Evolutionary conservation across 495 filamentous ascomycete species (phyloP).

Genomic region (Physcia stellaris): DNA sequence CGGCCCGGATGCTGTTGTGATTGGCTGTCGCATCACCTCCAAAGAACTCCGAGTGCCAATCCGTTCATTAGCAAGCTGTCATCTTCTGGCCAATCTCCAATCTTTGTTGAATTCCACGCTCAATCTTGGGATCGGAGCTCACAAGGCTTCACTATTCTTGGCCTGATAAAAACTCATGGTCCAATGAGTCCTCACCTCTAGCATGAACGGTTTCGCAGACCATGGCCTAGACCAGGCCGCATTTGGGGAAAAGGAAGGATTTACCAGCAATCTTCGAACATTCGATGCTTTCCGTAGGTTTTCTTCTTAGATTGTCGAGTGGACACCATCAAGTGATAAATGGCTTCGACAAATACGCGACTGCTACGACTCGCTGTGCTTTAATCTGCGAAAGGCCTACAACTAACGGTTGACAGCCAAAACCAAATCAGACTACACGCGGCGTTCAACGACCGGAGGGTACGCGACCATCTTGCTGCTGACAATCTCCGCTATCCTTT

Average conservation of each 20-base stretch:
- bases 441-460: constrained; percentile 67
- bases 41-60: too few species aligned
- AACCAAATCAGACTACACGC: constrained; percentile 84
- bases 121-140: too few species aligned
- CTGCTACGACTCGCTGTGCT: not conserved
- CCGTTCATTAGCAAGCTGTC: too few species aligned
- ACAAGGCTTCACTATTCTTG: too few species aligned
- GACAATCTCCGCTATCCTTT: constrained; percentile 53
- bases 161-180: too few species aligned
- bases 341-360: not conserved
- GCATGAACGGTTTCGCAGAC: constrained; percentile 59
- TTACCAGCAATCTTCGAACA: constrained; percentile 51
- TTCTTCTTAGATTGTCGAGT: constrained; percentile 3
- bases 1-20: too few species aligned
- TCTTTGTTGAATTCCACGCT: too few species aligned
- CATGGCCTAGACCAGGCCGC: constrained; percentile 60
- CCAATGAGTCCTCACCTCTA: constrained; percentile 8
- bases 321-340: too few species aligned
- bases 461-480: constrained; percentile 85
- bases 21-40: too few species aligned
- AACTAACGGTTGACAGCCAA: constrained; percentile 55
- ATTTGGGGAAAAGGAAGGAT: constrained; percentile 58
- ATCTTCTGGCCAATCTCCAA: too few species aligned
- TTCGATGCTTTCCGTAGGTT: constrained; percentile 96
- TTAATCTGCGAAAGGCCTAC: constrained; percentile 15